Evolutionary conservation across 495 filamentous ascomycete genomes (phyloP).

Genomic region (Penicillium dipodomyicola): DNA sequence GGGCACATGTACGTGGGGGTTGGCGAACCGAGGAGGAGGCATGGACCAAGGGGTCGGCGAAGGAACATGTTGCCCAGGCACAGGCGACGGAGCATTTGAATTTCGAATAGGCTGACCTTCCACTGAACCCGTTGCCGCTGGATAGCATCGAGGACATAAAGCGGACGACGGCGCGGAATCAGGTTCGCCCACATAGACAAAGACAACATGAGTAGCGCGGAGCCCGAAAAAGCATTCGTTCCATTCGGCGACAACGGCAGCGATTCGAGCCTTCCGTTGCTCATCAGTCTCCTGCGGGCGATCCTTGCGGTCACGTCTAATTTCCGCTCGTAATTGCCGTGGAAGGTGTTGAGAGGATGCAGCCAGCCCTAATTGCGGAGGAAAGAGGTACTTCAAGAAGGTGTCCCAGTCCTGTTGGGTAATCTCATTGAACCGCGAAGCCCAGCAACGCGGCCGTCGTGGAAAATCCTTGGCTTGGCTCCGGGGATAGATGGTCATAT

Average conservation of each 20-base stretch:
- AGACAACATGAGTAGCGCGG: constrained; percentile 38
- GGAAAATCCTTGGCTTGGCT: constrained; percentile 48
- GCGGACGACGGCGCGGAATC: constrained; percentile 41
- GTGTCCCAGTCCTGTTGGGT: constrained; percentile 52
- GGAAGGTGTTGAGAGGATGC: constrained; percentile 40
- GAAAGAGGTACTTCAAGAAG: constrained; percentile 50
- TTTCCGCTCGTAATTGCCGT: constrained; percentile 42
- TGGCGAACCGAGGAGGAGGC: constrained; percentile 20
- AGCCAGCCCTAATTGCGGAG: constrained; percentile 41
- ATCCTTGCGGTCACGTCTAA: constrained; percentile 44
- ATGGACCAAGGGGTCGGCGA: constrained; percentile 20
- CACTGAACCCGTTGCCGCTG: constrained; percentile 34
- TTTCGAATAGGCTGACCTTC: constrained; percentile 13
- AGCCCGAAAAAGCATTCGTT: constrained; percentile 52
- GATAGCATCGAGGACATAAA: constrained; percentile 46
- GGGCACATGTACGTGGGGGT: constrained; percentile 8
- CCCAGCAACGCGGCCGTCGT: constrained; percentile 46
- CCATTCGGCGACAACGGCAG: constrained; percentile 50
- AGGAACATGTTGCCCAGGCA: constrained; percentile 18
- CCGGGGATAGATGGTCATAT: constrained; percentile 45
- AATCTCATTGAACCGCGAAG: constrained; percentile 37
- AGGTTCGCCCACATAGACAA: constrained; percentile 40
- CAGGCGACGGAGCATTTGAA: constrained; percentile 17
- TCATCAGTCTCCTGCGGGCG: constrained; percentile 44
- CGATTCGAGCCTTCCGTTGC: constrained; percentile 39